These are phyloP conservation scores for Casaregolazyma suthepensis DNA, from an alignment of 1,139 yeast species.

Conservation along the genomic window DNA sequence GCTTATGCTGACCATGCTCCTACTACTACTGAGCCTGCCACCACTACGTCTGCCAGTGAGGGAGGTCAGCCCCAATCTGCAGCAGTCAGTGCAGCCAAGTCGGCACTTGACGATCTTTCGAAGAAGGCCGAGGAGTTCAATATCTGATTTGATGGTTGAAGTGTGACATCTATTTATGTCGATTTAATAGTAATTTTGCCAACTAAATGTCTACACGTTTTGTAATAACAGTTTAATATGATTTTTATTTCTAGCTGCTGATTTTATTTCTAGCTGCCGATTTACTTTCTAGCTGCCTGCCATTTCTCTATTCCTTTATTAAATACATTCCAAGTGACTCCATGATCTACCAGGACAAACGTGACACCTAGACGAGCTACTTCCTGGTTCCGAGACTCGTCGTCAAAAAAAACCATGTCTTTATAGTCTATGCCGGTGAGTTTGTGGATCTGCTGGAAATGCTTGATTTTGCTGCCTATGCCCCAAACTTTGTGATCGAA, in stretches of 20 bases:
- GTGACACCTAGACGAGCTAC: conserved; percentile 57
- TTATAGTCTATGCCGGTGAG: conserved; percentile 44
- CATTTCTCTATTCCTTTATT: conserved; percentile 25
- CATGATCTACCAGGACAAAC: conserved; percentile 49
- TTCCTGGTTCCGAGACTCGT: conserved; percentile 60
- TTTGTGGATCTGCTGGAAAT: conserved; percentile 44
- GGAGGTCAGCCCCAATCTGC: not conserved
- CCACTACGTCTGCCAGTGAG: not conserved
- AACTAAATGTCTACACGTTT: not conserved
- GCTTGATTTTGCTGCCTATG: conserved; percentile 54
- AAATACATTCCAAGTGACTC: conserved; percentile 47
- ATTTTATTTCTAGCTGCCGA: no score
- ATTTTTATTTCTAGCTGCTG: no score
- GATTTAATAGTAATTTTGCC: not conserved
- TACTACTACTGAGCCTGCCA: not conserved
- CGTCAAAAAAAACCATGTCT: conserved; percentile 62
- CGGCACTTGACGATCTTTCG: not conserved
- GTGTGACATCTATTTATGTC: no score
- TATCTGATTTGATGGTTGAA: not conserved
- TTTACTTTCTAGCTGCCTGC: conserved; percentile 9
- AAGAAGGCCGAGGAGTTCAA: not conserved
- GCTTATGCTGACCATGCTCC: not conserved
- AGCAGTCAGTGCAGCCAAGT: not conserved
- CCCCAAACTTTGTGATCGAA: conserved; percentile 64
- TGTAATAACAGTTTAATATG: not conserved